These are phyloP conservation scores for Albophoma yamanashiensis DNA, from an alignment of 2,329 filamentous ascomycete species.

Conservation along the genomic window DNA sequence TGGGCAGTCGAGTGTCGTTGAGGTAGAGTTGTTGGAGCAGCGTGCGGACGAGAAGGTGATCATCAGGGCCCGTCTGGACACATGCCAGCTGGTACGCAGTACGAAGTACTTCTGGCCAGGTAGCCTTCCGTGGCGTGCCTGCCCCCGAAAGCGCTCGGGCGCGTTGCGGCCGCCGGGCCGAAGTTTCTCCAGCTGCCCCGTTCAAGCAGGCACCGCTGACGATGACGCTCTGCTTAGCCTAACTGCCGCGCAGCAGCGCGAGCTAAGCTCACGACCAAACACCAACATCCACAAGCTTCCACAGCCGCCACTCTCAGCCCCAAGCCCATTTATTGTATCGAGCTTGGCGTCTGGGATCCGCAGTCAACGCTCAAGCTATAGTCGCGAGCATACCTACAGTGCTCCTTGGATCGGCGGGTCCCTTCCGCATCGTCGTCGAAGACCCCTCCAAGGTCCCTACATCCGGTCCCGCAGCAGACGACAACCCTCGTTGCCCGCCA, in stretches of 20 bases:
- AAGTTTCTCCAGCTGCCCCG: conserved; percentile 4
- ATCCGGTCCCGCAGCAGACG: not conserved
- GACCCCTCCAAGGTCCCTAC: not conserved
- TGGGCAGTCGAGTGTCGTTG: not conserved
- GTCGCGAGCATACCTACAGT: not conserved
- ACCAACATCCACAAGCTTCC: conserved; percentile 6
- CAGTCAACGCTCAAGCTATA: not conserved
- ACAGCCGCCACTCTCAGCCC: not conserved
- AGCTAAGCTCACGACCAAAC: not conserved
- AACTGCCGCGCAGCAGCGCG: not conserved
- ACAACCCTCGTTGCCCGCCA: conserved; percentile 27
- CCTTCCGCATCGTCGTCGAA: not conserved
- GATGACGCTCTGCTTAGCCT: conserved; percentile 4
- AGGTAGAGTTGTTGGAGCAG: not conserved
- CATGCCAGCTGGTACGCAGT: not conserved
- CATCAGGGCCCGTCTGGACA: not conserved
- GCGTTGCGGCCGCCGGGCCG: conserved; percentile 1
- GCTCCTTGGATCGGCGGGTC: not conserved
- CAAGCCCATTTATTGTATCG: not conserved
- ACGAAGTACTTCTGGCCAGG: conserved; percentile 7
- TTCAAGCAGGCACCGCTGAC: conserved; percentile 1
- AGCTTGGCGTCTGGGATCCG: not conserved
- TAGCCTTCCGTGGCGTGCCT: conserved; percentile 1
- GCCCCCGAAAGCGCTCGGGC: not conserved
- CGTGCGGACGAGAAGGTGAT: not conserved